A percentile compares a stretch with the other conserved stretches of the same genome.
Evolutionary conservation across 345 rosid species (phyloP).

Genomic region (Eucalyptus curtisii): DNA sequence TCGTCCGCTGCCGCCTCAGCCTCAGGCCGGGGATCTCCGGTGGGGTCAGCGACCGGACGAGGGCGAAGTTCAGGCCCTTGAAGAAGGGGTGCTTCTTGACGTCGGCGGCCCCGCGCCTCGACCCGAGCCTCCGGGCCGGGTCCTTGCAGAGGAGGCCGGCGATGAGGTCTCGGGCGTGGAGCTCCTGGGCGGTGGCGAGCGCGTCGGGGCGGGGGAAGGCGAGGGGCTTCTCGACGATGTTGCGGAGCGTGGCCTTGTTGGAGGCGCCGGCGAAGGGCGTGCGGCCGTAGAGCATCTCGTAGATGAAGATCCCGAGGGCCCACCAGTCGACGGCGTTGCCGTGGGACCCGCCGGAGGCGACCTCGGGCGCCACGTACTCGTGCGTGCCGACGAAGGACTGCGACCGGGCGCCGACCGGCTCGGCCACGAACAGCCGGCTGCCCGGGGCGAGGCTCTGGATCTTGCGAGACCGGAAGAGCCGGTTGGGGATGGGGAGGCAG

Average conservation of each 20-base stretch:
- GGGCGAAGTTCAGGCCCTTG: slow-evolving; percentile 70
- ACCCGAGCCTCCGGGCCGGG: slow-evolving; percentile 60
- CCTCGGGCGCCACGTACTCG: slow-evolving; percentile 92
- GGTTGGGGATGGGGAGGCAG: slow-evolving; percentile 16
- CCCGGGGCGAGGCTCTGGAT: slow-evolving; percentile 28
- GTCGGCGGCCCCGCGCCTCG: slow-evolving; percentile 78
- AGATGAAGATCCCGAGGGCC: slow-evolving; percentile 75
- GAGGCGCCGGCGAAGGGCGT: slow-evolving; percentile 77
- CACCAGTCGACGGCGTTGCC: slow-evolving; percentile 98
- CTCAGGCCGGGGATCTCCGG: slow-evolving; percentile 47
- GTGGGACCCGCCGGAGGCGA: slow-evolving; percentile 84
- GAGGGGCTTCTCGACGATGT: slow-evolving; percentile 57
- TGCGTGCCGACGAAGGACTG: slow-evolving; percentile 94
- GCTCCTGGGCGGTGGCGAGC: slow-evolving; percentile 34
- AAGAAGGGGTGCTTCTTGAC: slow-evolving; percentile 82
- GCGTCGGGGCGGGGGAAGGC: slow-evolving; percentile 38
- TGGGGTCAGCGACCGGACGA: slow-evolving; percentile 60
- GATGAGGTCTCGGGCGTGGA: slow-evolving; percentile 63
- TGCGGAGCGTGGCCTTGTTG: slow-evolving; percentile 78
- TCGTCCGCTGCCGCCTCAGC: slow-evolving; percentile 16
- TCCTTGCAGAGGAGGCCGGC: slow-evolving; percentile 63
- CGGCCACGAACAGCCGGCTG: slow-evolving; percentile 69
- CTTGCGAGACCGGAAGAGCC: slow-evolving; percentile 54
- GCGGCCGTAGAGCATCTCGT: slow-evolving; percentile 76
- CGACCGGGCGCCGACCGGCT: slow-evolving; percentile 83